Base-by-base conservation (phyloP, 441 rosid species). In the Populus hybrid region DNA sequence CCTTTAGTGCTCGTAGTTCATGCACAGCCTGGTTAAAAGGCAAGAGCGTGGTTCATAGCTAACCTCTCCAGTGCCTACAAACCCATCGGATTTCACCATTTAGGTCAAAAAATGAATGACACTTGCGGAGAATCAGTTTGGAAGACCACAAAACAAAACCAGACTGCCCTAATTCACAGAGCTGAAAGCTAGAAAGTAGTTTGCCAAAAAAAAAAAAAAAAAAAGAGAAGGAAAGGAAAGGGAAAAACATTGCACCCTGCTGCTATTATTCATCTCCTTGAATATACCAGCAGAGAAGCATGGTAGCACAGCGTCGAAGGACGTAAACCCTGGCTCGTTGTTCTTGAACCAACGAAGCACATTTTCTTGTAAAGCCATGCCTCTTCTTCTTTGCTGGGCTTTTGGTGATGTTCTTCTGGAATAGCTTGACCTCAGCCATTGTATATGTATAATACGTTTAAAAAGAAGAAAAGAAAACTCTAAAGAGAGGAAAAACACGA, bases 251-350 rank as follows among this genome's bases (percentile, higher is more conserved):
- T 1, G 67, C 32, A 23, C 2, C 14, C 67, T 21, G 72, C 76
- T 4, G 12, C 78, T 83, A 91, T 59, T 24, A 24, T 1, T 90
- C 93, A 73, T 95, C 97, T 6, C 87, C 87, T 1, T 90, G 90
- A 10, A 90, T 88, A 80, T 92, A 95, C 82, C 93, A 91, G 77
- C 99, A 93, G 54, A 93, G 83, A 10, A 95, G 98, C 96, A 95
- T 90, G 64, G 93, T 89, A 34, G 95, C 95, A 74, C 98, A 95
- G 36, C 96, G 90, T 63, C 97, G 92, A 50, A 95, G 81, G 34
- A 93, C 88, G 74, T 92, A 95, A 79, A 95, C 85, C 24, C 93
- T 87, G 30, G 92, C 93, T 3, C 90, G 93, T 81, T 95, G 97
- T 70, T 93, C 88, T 81, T 86, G 88, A 16, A 93, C 79, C 81